phyloP scores from a whole-genome alignment of 2,329 filamentous ascomycete genomes.

The Diplodia sapinea region DNA sequence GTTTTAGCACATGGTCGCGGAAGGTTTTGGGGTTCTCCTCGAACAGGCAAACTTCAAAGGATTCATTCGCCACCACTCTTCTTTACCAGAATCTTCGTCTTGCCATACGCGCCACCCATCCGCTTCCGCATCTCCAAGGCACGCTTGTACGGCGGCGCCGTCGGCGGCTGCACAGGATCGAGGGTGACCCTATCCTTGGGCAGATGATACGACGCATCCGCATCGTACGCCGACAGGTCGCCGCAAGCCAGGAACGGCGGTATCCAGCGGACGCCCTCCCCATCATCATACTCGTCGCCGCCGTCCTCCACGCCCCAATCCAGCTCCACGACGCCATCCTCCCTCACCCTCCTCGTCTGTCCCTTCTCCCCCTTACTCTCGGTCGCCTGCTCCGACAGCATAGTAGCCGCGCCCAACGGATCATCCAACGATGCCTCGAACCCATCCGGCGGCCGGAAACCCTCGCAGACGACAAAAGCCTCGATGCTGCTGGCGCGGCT shows the following conservation, averaged over 20 bases:
- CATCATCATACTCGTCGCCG: constrained; percentile 44
- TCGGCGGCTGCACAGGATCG: constrained; percentile 92
- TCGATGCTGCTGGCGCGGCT: constrained; percentile 96
- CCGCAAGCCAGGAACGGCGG: constrained; percentile 97
- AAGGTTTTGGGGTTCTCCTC: not conserved
- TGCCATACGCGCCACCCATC: constrained; percentile 77
- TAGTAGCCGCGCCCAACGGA: constrained; percentile 69
- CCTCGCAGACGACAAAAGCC: constrained; percentile 93
- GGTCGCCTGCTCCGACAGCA: constrained; percentile 54
- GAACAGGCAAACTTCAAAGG: not conserved
- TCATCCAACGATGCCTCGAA: constrained; percentile 78
- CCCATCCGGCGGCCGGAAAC: constrained; percentile 79
- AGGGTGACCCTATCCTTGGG: constrained; percentile 85
- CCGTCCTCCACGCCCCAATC: constrained; percentile 53
- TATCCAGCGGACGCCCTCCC: constrained; percentile 73
- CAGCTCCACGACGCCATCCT: constrained; percentile 57
- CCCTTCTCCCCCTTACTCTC: constrained; percentile 41
- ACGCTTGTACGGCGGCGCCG: constrained; percentile 91
- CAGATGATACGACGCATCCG: constrained; percentile 90
- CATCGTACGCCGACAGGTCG: constrained; percentile 91
- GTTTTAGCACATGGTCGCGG: not conserved
- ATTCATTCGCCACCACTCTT: not conserved
- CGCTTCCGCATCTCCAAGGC: constrained; percentile 83
- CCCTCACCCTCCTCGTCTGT: constrained; percentile 42
- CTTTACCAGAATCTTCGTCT: constrained; percentile 58